Percentiles rank a stretch among this genome's conserved stretches.
Evolutionary conservation across 805 yeast species (phyloP).

Genomic region (Candida germanica): DNA sequence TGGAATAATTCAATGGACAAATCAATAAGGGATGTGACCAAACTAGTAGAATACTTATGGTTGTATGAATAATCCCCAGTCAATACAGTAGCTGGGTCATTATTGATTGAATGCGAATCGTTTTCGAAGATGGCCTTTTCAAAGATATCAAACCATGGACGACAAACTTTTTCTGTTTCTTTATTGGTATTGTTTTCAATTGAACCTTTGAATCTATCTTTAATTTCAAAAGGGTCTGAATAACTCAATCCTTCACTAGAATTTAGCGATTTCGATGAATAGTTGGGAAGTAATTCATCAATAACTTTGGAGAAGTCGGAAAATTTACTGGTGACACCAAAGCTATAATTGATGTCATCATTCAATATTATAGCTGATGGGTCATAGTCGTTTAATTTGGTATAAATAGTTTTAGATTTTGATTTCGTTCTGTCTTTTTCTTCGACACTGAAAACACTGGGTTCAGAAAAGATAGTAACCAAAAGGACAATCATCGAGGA

Average conservation of each 20-base stretch:
- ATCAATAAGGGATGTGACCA: slow-evolving; percentile 56
- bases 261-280: neutral
- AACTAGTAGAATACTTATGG: slow-evolving; percentile 22
- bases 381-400: slow-evolving; percentile 23
- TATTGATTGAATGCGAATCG: slow-evolving; percentile 25
- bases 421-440: slow-evolving; percentile 15
- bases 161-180: slow-evolving; percentile 3
- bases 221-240: slow-evolving; percentile 13
- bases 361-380: slow-evolving; percentile 31
- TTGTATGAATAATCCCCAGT: slow-evolving; percentile 23
- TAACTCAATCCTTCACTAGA: slow-evolving; percentile 9
- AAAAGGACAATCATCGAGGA: slow-evolving; percentile 41
- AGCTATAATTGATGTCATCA: slow-evolving; percentile 48
- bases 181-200: slow-evolving; percentile 18
- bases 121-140: slow-evolving; percentile 23
- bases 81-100: slow-evolving; percentile 31
- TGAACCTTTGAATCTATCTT: slow-evolving; percentile 3
- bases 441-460: slow-evolving; percentile 27
- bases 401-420: slow-evolving; percentile 19
- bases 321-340: slow-evolving; percentile 54
- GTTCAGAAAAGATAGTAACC: slow-evolving; percentile 35
- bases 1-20: slow-evolving; percentile 75
- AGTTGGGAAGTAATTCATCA: slow-evolving; percentile 16
- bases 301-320: slow-evolving; percentile 22
- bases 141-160: slow-evolving; percentile 32